Evolutionary conservation across 306 rosid species (phyloP), one percentile per base, ranked within the genome.

Genomic region (Boehmeria nivea): DNA sequence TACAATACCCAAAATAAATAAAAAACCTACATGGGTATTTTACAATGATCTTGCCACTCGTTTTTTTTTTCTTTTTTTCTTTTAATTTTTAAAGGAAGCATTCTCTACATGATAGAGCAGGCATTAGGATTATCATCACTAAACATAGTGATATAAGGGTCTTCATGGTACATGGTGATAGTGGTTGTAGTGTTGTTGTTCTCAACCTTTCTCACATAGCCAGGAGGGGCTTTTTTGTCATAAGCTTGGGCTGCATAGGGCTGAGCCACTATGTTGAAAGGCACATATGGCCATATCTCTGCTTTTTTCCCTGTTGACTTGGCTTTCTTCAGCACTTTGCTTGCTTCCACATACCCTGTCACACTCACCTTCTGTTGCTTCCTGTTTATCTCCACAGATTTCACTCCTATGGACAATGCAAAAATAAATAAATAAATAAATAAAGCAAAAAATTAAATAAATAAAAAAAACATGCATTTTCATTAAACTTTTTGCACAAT

Each of bases 111-210:
- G 52, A 91, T 67, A 42, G 99, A 85, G 60, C 99, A 91, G 11
- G 99, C 99, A 66, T 91, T 91, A 48, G 99, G 95, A 76, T 91
- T 91, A 54, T 91, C 99, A 79, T 91, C 99, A 64, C 99, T 91
- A 71, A 91, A 91, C 83, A 91, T 81, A 78, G 65, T 75, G 65
- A 55, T 70, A 68, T 91, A 91, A 53, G 96, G 96, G 65, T 91
- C 95, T 52, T 83, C 96, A 69, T 87, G 73, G 56, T 82, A 54
- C 46, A 81, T 57, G 12, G 81, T 74, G 66, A 66, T 74, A 43
- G 54, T 73, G 69, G 51, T 76, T 57, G 71, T 37, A 64, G 2
- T 43, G 54, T 73, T 71, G 51, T 76, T 54, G 71, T 36, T 66
- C 60, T 91, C 95, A 67, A 75, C 81, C 23, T 74, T 84, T 67